Conservation (phyloP, 768 basidiomycete genomes). For the Asterophora parasitica region DNA sequence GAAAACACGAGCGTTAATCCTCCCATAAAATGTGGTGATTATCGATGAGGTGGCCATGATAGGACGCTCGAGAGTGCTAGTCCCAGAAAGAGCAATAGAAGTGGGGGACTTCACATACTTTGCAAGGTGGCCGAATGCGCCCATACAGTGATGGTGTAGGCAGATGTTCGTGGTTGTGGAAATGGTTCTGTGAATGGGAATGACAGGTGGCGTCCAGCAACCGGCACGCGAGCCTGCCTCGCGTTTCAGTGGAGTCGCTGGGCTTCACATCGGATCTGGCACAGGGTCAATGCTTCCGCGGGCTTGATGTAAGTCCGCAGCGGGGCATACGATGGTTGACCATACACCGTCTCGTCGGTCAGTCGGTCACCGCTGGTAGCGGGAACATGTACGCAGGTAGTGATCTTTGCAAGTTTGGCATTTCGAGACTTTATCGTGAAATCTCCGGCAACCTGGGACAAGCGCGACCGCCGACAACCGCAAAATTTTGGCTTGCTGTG, state of each 20-base stretch:
- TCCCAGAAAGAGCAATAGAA: constrained; percentile 1
- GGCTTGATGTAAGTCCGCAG: background rate
- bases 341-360: background rate
- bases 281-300: constrained; percentile 6
- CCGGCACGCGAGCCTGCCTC: background rate
- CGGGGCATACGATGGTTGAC: background rate
- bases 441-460: background rate
- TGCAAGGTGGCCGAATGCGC: too few relatives aligned
- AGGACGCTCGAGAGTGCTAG: background rate
- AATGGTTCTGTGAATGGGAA: background rate
- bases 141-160: too few relatives aligned
- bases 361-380: background rate
- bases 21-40: constrained; percentile 9
- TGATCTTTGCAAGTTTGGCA: background rate
- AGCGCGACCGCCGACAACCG: background rate
- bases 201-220: background rate
- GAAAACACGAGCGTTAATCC: background rate
- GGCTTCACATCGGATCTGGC: constrained; percentile 6
- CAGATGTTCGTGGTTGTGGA: background rate
- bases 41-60: constrained; percentile 14
- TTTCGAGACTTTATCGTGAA: background rate
- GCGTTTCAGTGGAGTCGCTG: background rate
- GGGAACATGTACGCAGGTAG: too few relatives aligned
- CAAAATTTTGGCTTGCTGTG: constrained; percentile 6
- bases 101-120: background rate